phyloP scores from a whole-genome alignment of 768 basidiomycete genomes.

The Filobasidium wieringae region DNA sequence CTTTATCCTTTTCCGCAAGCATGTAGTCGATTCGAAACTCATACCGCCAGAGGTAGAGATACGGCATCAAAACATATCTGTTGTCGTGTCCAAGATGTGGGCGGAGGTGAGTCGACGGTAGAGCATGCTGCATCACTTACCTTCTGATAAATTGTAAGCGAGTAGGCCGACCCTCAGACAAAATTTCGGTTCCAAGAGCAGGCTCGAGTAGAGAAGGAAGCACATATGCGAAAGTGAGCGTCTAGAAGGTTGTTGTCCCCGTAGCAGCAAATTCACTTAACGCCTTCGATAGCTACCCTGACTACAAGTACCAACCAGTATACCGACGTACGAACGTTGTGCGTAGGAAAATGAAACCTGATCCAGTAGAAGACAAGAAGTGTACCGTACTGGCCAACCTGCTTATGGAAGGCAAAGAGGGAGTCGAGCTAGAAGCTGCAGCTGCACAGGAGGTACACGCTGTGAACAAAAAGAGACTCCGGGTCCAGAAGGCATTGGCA shows the following conservation, averaged over 20 bases:
- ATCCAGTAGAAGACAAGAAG: slow-evolving; percentile 34
- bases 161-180: slow-evolving; percentile 25
- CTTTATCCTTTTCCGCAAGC: slow-evolving; percentile 67
- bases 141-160: neutral
- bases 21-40: slow-evolving; percentile 55
- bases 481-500: neutral
- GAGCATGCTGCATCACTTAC: neutral
- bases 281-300: slow-evolving; percentile 23
- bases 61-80: slow-evolving; percentile 62
- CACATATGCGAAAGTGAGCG: slow-evolving; percentile 32
- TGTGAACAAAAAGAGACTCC: slow-evolving; percentile 24
- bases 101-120: slow-evolving; percentile 41
- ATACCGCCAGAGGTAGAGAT: slow-evolving; percentile 50
- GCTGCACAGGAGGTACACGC: slow-evolving; percentile 2
- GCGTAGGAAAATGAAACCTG: slow-evolving; percentile 30
- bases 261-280: neutral
- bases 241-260: neutral
- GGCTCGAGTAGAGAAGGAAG: slow-evolving; percentile 35
- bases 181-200: slow-evolving; percentile 34
- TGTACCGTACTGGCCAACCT: slow-evolving; percentile 28
- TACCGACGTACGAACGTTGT: slow-evolving; percentile 34
- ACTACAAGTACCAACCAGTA: slow-evolving; percentile 36
- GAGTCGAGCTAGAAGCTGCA: slow-evolving; percentile 25
- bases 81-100: slow-evolving; percentile 61
- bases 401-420: slow-evolving; percentile 28